Evolutionary conservation across 1,284 basidiomycete genomes (phyloP).

Genomic region (Ustilago lituana): DNA sequence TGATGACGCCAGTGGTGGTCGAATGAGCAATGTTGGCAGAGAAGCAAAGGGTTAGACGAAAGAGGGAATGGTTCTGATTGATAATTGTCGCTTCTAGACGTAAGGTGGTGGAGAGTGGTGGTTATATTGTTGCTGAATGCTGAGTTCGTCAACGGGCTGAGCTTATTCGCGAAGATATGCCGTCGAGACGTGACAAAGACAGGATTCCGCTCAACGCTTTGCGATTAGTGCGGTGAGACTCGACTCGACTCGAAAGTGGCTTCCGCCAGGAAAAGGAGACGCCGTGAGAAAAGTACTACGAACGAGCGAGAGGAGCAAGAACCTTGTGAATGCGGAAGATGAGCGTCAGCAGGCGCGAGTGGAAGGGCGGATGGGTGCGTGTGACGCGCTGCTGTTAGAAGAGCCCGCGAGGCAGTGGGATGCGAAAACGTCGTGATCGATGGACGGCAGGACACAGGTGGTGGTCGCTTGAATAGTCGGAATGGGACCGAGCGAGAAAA

Average conservation of each 20-base stretch:
- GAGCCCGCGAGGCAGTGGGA: neutral
- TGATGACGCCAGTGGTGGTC: neutral
- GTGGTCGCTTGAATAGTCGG: neutral
- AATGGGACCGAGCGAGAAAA: neutral
- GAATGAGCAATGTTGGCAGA: neutral
- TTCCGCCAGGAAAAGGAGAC: too few species aligned
- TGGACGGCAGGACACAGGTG: neutral
- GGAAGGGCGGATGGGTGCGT: conserved; percentile 4
- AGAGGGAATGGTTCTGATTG: neutral
- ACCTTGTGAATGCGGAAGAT: too few species aligned
- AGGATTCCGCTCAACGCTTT: conserved; percentile 2
- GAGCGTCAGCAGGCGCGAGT: too few species aligned
- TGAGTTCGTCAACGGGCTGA: too few species aligned
- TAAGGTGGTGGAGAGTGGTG: too few species aligned
- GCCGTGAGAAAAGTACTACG: too few species aligned
- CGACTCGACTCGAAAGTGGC: neutral
- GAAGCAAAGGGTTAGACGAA: neutral
- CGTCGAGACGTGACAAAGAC: neutral
- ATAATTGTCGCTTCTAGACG: too few species aligned
- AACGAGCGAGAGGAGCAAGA: too few species aligned
- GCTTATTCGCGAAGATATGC: too few species aligned
- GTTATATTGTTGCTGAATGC: too few species aligned
- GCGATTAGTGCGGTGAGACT: neutral
- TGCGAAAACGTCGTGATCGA: neutral
- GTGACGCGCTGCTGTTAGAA: neutral